phyloP scores from a whole-genome alignment of 129 eudicot species.

The Artemisia argyi region DNA sequence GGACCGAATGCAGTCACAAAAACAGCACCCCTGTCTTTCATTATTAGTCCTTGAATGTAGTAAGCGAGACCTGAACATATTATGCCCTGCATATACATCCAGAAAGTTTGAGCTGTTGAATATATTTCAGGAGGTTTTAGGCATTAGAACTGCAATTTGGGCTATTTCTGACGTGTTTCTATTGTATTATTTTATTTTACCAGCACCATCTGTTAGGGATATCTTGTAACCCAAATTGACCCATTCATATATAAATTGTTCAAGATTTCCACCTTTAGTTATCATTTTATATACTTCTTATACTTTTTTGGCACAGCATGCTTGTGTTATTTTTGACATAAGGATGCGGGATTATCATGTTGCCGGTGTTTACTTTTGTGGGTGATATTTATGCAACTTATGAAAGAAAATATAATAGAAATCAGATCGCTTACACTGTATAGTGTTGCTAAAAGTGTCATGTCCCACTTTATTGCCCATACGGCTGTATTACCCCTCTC shows the following conservation, averaged over 20 bases:
- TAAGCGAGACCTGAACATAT: conserved; percentile 87
- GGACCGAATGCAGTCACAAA: conserved; percentile 89
- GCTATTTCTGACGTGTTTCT: conserved; percentile 1
- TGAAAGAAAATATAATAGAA: not conserved
- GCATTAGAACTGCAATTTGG: not conserved
- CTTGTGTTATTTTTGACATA: conserved; percentile 3
- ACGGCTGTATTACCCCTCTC: conserved; percentile 68
- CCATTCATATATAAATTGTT: not conserved
- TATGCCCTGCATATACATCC: conserved; percentile 55
- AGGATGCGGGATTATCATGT: not conserved
- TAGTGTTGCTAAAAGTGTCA: conserved; percentile 69
- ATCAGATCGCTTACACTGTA: conserved; percentile 65
- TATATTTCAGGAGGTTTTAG: not conserved
- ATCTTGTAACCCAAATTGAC: not conserved
- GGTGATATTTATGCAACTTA: not conserved
- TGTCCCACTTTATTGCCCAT: conserved; percentile 81
- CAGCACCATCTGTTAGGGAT: not conserved
- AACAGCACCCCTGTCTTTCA: conserved; percentile 84
- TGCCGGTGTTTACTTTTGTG: not conserved
- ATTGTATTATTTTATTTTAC: not conserved
- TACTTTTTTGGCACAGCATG: conserved; percentile 5
- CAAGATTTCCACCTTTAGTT: not conserved
- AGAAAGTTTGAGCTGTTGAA: not conserved
- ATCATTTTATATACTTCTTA: conserved; percentile 1
- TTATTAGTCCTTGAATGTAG: conserved; percentile 79